Conservation (phyloP, 208 protist genomes). For the Acanthamoeba polyphaga region DNA sequence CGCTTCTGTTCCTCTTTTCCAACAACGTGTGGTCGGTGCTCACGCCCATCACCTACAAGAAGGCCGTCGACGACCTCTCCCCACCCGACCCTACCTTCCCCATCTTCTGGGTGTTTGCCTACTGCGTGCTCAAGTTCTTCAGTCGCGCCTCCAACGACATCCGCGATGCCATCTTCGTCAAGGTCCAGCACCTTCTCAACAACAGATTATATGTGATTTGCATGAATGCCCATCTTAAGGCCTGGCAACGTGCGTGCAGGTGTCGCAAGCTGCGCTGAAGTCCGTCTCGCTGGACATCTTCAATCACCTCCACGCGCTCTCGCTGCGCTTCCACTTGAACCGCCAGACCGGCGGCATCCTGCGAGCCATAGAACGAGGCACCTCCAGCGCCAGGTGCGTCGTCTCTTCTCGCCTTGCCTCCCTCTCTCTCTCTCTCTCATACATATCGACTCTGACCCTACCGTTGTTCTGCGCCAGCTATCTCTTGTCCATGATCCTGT, state of each 20-base stretch:
- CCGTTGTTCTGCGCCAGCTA: slow-evolving; percentile 81
- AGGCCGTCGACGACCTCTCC: slow-evolving; percentile 10
- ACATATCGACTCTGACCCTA: too few species aligned
- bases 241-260: not conserved
- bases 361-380: slow-evolving; percentile 61
- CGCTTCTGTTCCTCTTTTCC: slow-evolving; percentile 75
- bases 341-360: slow-evolving; percentile 67
- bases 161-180: slow-evolving; percentile 84
- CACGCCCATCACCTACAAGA: slow-evolving; percentile 36
- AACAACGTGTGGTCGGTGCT: slow-evolving; percentile 78
- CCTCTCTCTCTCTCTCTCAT: too few species aligned
- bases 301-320: slow-evolving; percentile 44
- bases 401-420: not conserved
- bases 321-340: slow-evolving; percentile 63
- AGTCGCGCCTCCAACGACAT: slow-evolving; percentile 85
- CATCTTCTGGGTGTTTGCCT: slow-evolving; percentile 65
- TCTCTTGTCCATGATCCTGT: slow-evolving; percentile 83
- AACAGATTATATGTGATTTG: not conserved
- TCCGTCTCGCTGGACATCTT: slow-evolving; percentile 39
- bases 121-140: slow-evolving; percentile 34
- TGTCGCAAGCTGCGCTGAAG: slow-evolving; percentile 66
- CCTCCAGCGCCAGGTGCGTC: slow-evolving; percentile 78
- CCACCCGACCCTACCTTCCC: slow-evolving; percentile 69
- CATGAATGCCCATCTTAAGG: not conserved
- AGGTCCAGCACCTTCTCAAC: slow-evolving; percentile 72